These are phyloP conservation scores for Penicillium sp. DNA, from an alignment of 2,329 filamentous ascomycete species.

Conservation along the genomic window DNA sequence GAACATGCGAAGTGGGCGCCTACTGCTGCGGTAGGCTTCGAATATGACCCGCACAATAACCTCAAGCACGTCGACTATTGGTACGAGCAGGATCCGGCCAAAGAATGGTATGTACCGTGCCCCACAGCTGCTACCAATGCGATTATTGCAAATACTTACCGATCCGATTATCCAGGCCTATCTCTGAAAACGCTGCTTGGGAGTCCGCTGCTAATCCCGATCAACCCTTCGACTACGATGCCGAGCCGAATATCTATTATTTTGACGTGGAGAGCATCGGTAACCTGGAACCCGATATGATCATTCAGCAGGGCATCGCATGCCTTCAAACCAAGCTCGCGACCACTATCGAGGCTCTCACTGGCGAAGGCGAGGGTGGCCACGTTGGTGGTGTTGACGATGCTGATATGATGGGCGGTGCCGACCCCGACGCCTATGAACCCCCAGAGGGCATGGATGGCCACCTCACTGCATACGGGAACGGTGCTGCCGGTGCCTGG, in stretches of 20 bases:
- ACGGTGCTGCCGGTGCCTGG: conserved; percentile 66
- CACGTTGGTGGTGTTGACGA: conserved; percentile 53
- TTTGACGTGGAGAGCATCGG: conserved; percentile 90
- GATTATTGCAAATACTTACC: neutral
- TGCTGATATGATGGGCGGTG: conserved; percentile 53
- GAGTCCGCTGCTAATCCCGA: conserved; percentile 76
- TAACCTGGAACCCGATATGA: conserved; percentile 83
- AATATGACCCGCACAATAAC: conserved; percentile 98
- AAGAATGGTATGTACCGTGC: conserved; percentile 73
- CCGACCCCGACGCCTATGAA: conserved; percentile 55
- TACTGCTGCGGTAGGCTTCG: conserved; percentile 88
- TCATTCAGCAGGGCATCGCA: conserved; percentile 86
- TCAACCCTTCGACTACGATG: conserved; percentile 89
- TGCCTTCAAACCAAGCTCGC: conserved; percentile 91
- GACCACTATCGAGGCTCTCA: conserved; percentile 69
- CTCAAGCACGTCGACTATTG: conserved; percentile 89
- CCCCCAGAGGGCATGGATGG: conserved; percentile 51
- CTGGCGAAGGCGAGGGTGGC: conserved; percentile 59
- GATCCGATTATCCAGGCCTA: conserved; percentile 35
- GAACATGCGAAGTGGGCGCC: conserved; percentile 99
- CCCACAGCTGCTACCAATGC: no score
- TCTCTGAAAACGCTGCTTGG: conserved; percentile 64
- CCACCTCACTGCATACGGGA: conserved; percentile 45
- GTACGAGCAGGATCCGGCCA: conserved; percentile 82
- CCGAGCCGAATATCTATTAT: conserved; percentile 83